Conservation (phyloP, 371 early-diverging fungal species). For the Mortierella sp. region DNA sequence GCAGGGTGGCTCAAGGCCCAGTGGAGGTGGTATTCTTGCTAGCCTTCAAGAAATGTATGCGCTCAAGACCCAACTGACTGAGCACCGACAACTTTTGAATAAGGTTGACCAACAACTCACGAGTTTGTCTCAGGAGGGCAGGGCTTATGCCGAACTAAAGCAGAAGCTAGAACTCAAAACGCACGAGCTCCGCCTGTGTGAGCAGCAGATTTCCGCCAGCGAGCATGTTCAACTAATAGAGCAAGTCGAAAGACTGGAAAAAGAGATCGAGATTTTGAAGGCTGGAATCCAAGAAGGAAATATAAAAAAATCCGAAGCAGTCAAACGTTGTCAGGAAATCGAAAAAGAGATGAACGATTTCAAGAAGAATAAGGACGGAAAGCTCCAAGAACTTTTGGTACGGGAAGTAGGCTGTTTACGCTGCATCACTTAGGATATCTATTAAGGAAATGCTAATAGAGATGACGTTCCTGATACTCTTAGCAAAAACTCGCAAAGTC, state of each 20-base stretch:
- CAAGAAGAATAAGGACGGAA: slow-evolving; percentile 83
- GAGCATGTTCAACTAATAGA: slow-evolving; percentile 71
- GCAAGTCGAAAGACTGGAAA: slow-evolving; percentile 47
- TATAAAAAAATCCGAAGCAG: slow-evolving; percentile 59
- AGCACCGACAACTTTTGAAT: slow-evolving; percentile 61
- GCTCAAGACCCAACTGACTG: slow-evolving; percentile 64
- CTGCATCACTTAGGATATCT: not conserved
- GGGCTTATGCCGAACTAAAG: slow-evolving; percentile 64
- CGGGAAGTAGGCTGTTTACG: not conserved
- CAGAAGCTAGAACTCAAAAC: slow-evolving; percentile 76
- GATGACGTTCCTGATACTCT: not conserved
- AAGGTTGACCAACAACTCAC: slow-evolving; percentile 63
- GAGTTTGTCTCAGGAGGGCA: slow-evolving; percentile 54
- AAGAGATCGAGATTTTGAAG: slow-evolving; percentile 64
- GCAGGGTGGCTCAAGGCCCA: slow-evolving; percentile 94
- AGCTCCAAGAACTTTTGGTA: slow-evolving; percentile 84
- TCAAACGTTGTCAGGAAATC: slow-evolving; percentile 65
- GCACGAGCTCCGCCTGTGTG: slow-evolving; percentile 79
- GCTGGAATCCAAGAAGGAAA: slow-evolving; percentile 59
- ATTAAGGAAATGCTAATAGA: not conserved
- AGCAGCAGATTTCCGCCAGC: slow-evolving; percentile 79
- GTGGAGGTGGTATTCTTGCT: slow-evolving; percentile 80
- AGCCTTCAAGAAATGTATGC: slow-evolving; percentile 77
- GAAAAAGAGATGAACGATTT: slow-evolving; percentile 94
- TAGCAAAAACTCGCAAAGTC: slow-evolving; percentile 72